Evolutionary conservation across 192 early-diverging fungal genomes (phyloP).

Genomic region (Backusella sp.): DNA sequence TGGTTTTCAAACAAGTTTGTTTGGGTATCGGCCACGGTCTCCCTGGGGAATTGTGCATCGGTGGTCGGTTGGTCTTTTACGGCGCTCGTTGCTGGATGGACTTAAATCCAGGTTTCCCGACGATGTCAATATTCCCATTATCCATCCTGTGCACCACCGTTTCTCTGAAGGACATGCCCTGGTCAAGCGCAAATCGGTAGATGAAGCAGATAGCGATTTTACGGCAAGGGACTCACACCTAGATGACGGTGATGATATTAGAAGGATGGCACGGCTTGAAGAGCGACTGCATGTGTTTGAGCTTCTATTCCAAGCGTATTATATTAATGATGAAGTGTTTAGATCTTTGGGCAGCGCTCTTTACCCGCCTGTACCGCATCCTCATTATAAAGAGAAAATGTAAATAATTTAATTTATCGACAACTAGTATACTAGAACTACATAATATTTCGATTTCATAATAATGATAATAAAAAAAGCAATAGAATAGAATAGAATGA

Average conservation of each 20-base stretch:
- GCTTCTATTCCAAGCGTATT: conserved; percentile 18
- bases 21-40: conserved; percentile 19
- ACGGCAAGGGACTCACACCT: background rate
- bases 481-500: no score
- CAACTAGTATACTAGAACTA: background rate
- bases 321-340: conserved; percentile 25
- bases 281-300: conserved; percentile 18
- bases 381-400: background rate
- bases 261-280: conserved; percentile 10
- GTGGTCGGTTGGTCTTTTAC: conserved; percentile 10
- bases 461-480: no score
- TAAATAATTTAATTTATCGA: background rate
- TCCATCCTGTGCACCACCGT: background rate
- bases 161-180: background rate
- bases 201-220: background rate
- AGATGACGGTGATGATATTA: background rate
- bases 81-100: conserved; percentile 3
- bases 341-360: conserved; percentile 5
- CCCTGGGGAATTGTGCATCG: conserved; percentile 26
- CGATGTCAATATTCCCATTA: conserved; percentile 1
- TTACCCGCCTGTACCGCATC: background rate
- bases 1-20: conserved; percentile 16
- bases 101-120: conserved; percentile 7
- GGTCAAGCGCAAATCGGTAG: background rate
- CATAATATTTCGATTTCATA: background rate